Evolutionary conservation across 176 grass and related monocot species (phyloP).

Genomic region (Triticum urartu): DNA sequence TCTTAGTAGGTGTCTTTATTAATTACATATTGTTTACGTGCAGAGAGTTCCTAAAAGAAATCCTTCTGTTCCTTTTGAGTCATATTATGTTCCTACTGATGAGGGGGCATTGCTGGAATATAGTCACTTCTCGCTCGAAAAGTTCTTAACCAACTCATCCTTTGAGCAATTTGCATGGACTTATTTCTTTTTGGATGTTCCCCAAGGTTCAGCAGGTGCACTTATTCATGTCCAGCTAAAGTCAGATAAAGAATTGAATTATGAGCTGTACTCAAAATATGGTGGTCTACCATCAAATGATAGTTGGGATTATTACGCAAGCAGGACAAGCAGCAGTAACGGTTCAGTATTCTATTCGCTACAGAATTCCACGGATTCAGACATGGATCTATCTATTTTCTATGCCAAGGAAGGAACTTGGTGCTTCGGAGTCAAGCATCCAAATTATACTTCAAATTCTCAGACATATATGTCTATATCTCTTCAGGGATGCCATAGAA

Average conservation of each 20-base stretch:
- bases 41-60: constrained; percentile 84
- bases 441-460: constrained; percentile 44
- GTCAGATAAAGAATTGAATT: constrained; percentile 71
- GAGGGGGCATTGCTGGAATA: constrained; percentile 39
- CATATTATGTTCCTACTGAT: constrained; percentile 80
- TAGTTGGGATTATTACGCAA: constrained; percentile 83
- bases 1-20: constrained; percentile 19
- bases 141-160: constrained; percentile 78
- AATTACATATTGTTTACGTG: constrained; percentile 33
- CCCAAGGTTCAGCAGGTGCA: constrained; percentile 79
- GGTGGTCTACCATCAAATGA: constrained; percentile 74
- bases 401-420: constrained; percentile 95
- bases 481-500: constrained; percentile 78
- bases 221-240: constrained; percentile 67
- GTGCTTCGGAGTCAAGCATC: constrained; percentile 86
- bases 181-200: constrained; percentile 87
- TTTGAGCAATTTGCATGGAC: constrained; percentile 65
- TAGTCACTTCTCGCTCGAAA: constrained; percentile 59
- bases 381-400: constrained; percentile 86
- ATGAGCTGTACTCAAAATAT: constrained; percentile 79
- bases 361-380: constrained; percentile 57
- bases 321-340: constrained; percentile 56
- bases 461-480: constrained; percentile 72
- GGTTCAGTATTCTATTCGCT: constrained; percentile 56
- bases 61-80: constrained; percentile 65